These are phyloP conservation scores for Diaporthe amygdali DNA, from an alignment of 2,329 filamentous ascomycete genomes.

Conservation along the genomic window DNA sequence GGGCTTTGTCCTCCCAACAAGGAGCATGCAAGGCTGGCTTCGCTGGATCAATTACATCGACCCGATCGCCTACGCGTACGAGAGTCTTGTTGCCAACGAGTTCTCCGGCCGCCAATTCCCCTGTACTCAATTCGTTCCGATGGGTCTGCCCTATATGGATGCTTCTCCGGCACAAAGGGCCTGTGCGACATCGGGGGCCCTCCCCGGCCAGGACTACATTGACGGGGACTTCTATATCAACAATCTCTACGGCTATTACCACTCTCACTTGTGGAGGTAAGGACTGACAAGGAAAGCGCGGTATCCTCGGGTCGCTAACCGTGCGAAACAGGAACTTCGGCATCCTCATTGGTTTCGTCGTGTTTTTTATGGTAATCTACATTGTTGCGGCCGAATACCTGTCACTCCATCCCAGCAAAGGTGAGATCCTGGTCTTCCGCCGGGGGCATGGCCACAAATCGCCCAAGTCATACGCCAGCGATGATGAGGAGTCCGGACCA, in stretches of 20 bases:
- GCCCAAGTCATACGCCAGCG: conserved; percentile 66
- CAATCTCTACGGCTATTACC: conserved; percentile 60
- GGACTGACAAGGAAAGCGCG: neutral
- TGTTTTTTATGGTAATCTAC: conserved; percentile 66
- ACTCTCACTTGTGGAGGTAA: conserved; percentile 65
- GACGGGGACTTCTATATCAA: conserved; percentile 63
- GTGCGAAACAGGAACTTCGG: conserved; percentile 58
- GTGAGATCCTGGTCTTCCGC: conserved; percentile 77
- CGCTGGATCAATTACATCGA: conserved; percentile 85
- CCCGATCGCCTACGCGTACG: conserved; percentile 80
- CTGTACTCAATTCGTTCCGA: conserved; percentile 54
- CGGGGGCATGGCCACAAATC: conserved; percentile 65
- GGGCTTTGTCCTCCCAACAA: conserved; percentile 70
- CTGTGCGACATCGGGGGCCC: conserved; percentile 65
- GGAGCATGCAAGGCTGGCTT: conserved; percentile 80
- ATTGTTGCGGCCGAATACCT: conserved; percentile 70
- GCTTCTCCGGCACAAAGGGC: conserved; percentile 47
- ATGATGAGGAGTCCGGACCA: conserved; percentile 58
- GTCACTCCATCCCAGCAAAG: conserved; percentile 72
- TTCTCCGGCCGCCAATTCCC: conserved; percentile 69
- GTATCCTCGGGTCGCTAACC: neutral
- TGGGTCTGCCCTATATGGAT: conserved; percentile 42
- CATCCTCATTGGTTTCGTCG: conserved; percentile 68
- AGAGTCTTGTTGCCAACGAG: conserved; percentile 83
- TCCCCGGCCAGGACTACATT: conserved; percentile 56